A percentile compares a stretch with the other conserved stretches of the same genome.
Conservation (phyloP, 2,329 filamentous ascomycete genomes). For the Ophiocordyceps camponoti-rufipedis region DNA sequence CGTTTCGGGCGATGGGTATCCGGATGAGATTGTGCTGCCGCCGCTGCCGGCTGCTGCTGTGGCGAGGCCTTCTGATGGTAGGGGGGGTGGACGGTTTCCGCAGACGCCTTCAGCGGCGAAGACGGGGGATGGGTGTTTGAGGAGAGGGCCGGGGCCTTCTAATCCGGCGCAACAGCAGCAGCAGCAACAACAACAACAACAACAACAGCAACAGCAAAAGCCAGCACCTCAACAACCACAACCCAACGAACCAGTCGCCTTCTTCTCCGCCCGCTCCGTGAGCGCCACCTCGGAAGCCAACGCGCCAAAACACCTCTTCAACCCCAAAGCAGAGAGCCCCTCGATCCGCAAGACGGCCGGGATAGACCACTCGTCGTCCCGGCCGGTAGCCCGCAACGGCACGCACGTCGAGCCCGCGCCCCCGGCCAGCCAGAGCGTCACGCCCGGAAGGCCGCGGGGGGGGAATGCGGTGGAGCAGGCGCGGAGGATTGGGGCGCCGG, state of each 20-base stretch:
- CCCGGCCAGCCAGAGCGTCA: constrained; percentile 8
- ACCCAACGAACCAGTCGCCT: constrained; percentile 31
- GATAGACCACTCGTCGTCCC: constrained; percentile 62
- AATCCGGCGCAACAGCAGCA: not conserved
- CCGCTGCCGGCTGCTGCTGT: constrained; percentile 1
- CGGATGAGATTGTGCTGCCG: constrained; percentile 47
- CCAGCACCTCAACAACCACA: constrained; percentile 8
- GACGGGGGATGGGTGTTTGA: not conserved
- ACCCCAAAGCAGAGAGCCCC: constrained; percentile 59
- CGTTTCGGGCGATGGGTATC: constrained; percentile 49
- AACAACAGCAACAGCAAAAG: constrained; percentile 1
- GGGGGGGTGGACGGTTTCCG: constrained; percentile 7
- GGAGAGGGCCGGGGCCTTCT: not conserved
- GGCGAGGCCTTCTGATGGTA: not conserved
- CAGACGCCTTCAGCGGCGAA: constrained; percentile 12
- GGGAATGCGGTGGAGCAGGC: constrained; percentile 29
- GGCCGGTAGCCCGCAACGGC: constrained; percentile 44
- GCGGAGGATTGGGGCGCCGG: constrained; percentile 41
- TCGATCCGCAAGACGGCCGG: constrained; percentile 81
- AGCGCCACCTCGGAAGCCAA: constrained; percentile 6
- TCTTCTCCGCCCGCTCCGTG: constrained; percentile 54
- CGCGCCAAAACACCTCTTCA: constrained; percentile 36
- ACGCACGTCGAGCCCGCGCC: constrained; percentile 29
- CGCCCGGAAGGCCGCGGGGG: constrained; percentile 13
- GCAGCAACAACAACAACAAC: not conserved